Evolutionary conservation across 768 basidiomycete genomes (phyloP).

Genomic region (Grammothele lineata): DNA sequence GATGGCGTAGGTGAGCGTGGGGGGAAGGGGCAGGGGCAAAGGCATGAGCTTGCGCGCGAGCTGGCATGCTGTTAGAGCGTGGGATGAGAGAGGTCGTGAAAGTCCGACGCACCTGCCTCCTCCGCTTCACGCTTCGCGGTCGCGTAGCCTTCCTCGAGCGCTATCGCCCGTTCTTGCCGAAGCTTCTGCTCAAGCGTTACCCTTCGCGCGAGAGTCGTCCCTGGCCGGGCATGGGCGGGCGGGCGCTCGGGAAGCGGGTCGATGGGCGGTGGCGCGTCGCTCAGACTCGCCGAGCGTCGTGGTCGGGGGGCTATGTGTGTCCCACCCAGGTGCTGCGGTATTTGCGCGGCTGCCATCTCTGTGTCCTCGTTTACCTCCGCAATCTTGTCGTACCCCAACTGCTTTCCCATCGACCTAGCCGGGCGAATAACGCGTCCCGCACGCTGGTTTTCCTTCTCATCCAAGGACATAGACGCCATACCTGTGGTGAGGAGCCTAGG

Average conservation of each 20-base stretch:
- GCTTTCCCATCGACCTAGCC: slow-evolving; percentile 7
- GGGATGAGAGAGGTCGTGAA: background rate
- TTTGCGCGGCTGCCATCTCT: slow-evolving; percentile 4
- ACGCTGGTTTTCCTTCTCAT: slow-evolving; percentile 37
- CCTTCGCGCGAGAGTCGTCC: slow-evolving; percentile 41
- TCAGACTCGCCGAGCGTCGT: slow-evolving; percentile 73
- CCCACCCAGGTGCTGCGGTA: slow-evolving; percentile 23
- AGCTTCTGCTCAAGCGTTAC: slow-evolving; percentile 45
- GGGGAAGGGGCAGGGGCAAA: slow-evolving; percentile 48
- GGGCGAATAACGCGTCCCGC: slow-evolving; percentile 12
- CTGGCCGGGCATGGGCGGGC: slow-evolving; percentile 32
- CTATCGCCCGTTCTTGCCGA: slow-evolving; percentile 29
- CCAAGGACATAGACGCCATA: slow-evolving; percentile 11
- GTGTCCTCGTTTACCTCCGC: slow-evolving; percentile 15
- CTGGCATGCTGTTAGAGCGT: slow-evolving; percentile 14
- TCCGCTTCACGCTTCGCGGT: slow-evolving; percentile 21
- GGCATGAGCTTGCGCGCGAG: slow-evolving; percentile 17
- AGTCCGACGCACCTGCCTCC: slow-evolving; percentile 16
- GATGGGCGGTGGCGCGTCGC: slow-evolving; percentile 37
- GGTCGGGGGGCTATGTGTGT: slow-evolving; percentile 43
- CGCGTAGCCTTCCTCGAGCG: slow-evolving; percentile 37
- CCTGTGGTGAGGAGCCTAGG: slow-evolving; percentile 25
- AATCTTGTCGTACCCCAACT: slow-evolving; percentile 20
- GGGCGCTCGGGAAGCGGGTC: slow-evolving; percentile 4
- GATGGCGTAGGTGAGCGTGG: slow-evolving; percentile 40